Evolutionary conservation across 2,329 filamentous ascomycete genomes (phyloP).

Genomic region (Aureobasidium vineae): DNA sequence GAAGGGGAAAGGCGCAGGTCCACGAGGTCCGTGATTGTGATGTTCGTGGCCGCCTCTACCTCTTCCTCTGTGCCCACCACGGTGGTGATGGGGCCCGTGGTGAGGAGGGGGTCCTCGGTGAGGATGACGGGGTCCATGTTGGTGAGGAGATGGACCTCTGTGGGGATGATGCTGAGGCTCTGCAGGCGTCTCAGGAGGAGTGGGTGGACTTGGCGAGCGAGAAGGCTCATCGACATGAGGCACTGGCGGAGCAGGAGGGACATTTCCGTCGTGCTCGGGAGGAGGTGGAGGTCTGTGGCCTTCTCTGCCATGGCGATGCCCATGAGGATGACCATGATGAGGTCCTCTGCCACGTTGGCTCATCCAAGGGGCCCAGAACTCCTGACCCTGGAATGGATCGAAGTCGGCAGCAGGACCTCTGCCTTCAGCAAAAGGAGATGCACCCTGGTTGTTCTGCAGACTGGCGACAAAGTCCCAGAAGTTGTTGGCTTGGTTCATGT

Average conservation of each 20-base stretch:
- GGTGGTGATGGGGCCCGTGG: constrained; percentile 27
- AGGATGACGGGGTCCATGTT: background rate
- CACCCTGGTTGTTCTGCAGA: constrained; percentile 39
- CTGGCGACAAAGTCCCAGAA: constrained; percentile 57
- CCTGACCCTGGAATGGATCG: constrained; percentile 18
- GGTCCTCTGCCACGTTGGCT: constrained; percentile 29
- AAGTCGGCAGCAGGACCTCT: constrained; percentile 30
- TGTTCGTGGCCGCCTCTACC: background rate
- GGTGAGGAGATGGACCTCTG: background rate
- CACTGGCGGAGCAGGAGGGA: constrained; percentile 29
- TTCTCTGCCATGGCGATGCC: constrained; percentile 13
- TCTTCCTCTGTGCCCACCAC: background rate
- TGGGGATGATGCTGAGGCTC: constrained; percentile 16
- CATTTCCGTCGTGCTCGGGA: background rate
- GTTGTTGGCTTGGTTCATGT: constrained; percentile 46
- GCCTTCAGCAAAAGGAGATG: constrained; percentile 15
- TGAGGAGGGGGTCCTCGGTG: too few species aligned
- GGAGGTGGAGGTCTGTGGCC: constrained; percentile 24
- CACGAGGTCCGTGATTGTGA: constrained; percentile 27
- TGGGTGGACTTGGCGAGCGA: constrained; percentile 25
- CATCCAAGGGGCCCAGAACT: constrained; percentile 39
- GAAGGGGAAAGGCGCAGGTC: constrained; percentile 27
- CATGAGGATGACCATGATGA: constrained; percentile 25
- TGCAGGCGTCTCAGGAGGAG: constrained; percentile 36
- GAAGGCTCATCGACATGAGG: constrained; percentile 27